Percentiles rank a stretch among this genome's conserved stretches.
These are phyloP conservation scores for Saturnispora serradocipensis DNA, from an alignment of 805 yeast species.

Conservation along the genomic window DNA sequence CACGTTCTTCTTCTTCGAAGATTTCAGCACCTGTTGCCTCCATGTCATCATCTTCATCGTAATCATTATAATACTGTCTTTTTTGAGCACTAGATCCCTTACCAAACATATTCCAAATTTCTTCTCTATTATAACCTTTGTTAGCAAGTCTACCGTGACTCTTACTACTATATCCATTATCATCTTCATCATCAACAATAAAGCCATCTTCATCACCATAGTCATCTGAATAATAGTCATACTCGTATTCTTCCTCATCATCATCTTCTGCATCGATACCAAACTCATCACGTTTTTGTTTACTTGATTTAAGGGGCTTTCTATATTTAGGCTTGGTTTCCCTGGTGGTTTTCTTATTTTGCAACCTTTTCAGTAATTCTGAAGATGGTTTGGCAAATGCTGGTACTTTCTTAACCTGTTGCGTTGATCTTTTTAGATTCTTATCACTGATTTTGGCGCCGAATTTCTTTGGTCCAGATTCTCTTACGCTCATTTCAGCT, in stretches of 20 bases:
- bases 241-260: conserved; percentile 33
- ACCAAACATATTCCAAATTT: conserved; percentile 84
- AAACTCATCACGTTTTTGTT: conserved; percentile 14
- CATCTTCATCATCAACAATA: conserved; percentile 30
- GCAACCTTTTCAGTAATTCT: conserved; percentile 39
- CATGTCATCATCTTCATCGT: conserved; percentile 71
- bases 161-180: conserved; percentile 32
- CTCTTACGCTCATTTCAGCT: neutral
- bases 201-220: conserved; percentile 29
- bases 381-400: conserved; percentile 49
- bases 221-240: conserved; percentile 12
- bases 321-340: neutral
- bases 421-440: neutral
- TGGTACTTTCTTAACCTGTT: neutral
- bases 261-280: conserved; percentile 26
- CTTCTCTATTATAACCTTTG: conserved; percentile 65
- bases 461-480: neutral
- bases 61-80: conserved; percentile 35
- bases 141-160: conserved; percentile 33
- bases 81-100: conserved; percentile 38
- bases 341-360: conserved; percentile 18
- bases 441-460: neutral
- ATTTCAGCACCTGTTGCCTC: conserved; percentile 92
- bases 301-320: too few relatives aligned
- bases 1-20: conserved; percentile 67